These are phyloP conservation scores for Pichia sp. DNA, from an alignment of 1,139 yeast species.

Conservation along the genomic window DNA sequence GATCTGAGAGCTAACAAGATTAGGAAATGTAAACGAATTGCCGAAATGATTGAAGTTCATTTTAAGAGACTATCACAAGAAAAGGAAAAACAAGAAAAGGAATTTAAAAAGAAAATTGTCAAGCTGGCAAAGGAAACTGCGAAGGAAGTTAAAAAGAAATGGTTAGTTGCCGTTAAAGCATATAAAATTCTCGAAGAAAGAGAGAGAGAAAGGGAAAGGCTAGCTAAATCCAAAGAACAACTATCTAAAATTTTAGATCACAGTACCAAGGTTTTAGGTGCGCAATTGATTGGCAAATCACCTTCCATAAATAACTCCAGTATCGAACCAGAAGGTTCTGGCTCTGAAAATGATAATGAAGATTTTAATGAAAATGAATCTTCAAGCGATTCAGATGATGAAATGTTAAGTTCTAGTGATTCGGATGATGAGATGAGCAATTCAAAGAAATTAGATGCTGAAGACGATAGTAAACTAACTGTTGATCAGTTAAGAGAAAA, in stretches of 20 bases:
- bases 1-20: slow-evolving; percentile 61
- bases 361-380: slow-evolving; percentile 22
- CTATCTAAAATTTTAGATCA: slow-evolving; percentile 84
- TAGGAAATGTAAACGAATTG: slow-evolving; percentile 62
- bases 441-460: not conserved
- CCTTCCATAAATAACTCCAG: slow-evolving; percentile 15
- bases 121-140: slow-evolving; percentile 73
- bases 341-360: slow-evolving; percentile 11
- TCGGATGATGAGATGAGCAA: slow-evolving; percentile 12
- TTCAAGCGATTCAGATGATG: slow-evolving; percentile 19
- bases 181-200: slow-evolving; percentile 41
- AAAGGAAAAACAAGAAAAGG: slow-evolving; percentile 69
- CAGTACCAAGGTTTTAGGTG: slow-evolving; percentile 82
- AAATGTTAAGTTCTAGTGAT: slow-evolving; percentile 8
- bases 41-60: slow-evolving; percentile 79
- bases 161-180: slow-evolving; percentile 88
- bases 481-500: slow-evolving; percentile 60
- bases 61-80: slow-evolving; percentile 84
- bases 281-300: slow-evolving; percentile 49
- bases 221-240: slow-evolving; percentile 78
- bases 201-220: slow-evolving; percentile 63
- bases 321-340: not conserved
- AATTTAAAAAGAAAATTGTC: slow-evolving; percentile 57
- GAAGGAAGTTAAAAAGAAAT: slow-evolving; percentile 79
- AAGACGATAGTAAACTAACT: slow-evolving; percentile 47